Percentiles rank a stretch among this genome's conserved stretches.
Conservation (phyloP, 169 alveolate species). For the Pseudocohnilembus persalinus region DNA sequence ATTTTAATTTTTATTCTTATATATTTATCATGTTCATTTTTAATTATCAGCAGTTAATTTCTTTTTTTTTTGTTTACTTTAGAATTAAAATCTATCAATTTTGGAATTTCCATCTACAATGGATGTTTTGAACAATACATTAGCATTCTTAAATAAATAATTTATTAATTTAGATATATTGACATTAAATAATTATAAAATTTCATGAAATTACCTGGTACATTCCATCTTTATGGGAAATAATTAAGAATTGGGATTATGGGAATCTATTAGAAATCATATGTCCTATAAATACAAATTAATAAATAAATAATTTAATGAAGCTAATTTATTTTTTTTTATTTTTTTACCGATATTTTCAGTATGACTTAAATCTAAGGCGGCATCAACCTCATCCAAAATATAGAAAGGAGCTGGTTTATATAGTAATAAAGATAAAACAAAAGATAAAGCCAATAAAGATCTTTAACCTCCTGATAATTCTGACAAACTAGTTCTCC, state of each 20-base stretch:
- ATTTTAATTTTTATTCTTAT: too few relatives aligned
- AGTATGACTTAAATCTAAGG: conserved; percentile 98
- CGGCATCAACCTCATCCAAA: conserved; percentile 99
- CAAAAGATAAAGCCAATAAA: conserved; percentile 96
- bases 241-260: conserved; percentile 95
- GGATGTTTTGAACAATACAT: conserved; percentile 93
- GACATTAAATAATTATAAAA: neutral
- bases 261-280: conserved; percentile 98
- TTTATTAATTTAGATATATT: neutral
- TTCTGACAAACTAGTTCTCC: conserved; percentile 94
- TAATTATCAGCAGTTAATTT: too few relatives aligned
- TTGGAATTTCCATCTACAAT: conserved; percentile 90
- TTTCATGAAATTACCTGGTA: conserved; percentile 38
- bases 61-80: conserved; percentile 17
- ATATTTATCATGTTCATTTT: too few relatives aligned
- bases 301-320: neutral
- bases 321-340: neutral
- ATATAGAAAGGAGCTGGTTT: conserved; percentile 99
- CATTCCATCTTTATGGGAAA: conserved; percentile 98
- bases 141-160: conserved; percentile 90
- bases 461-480: conserved; percentile 90
- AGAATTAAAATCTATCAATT: conserved; percentile 60
- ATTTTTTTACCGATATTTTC: conserved; percentile 90
- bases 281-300: conserved; percentile 65
- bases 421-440: conserved; percentile 94